A percentile compares a stretch with the other conserved stretches of the same genome.
Evolutionary conservation across 805 yeast species (phyloP).

Genomic region (Starmerella riodocensis): DNA sequence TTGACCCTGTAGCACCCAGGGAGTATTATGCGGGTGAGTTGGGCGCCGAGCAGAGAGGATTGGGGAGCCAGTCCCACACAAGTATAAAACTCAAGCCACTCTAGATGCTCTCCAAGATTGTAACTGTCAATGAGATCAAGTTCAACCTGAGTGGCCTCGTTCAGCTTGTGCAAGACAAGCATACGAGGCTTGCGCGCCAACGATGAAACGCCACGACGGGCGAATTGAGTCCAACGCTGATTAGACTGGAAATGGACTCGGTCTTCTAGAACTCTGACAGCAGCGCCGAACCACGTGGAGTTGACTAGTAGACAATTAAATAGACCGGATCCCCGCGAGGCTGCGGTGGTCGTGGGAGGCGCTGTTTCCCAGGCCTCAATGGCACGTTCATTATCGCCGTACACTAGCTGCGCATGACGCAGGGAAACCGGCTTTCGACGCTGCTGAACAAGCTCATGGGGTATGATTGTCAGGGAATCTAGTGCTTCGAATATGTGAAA

Average conservation of each 20-base stretch:
- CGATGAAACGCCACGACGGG: conserved; percentile 19
- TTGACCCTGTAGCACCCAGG: conserved; percentile 58
- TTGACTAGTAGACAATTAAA: conserved; percentile 58
- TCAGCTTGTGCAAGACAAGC: conserved; percentile 55
- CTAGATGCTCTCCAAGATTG: conserved; percentile 36
- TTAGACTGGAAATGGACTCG: conserved; percentile 43
- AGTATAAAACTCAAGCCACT: conserved; percentile 68
- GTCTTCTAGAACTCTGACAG: conserved; percentile 42
- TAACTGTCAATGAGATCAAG: conserved; percentile 36
- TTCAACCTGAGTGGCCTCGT: conserved; percentile 40
- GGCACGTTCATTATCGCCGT: conserved; percentile 42
- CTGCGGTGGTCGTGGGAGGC: conserved; percentile 10
- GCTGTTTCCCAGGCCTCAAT: conserved; percentile 31
- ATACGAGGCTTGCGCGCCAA: conserved; percentile 26
- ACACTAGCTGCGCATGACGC: conserved; percentile 54
- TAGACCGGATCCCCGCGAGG: conserved; percentile 28
- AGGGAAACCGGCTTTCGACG: conserved; percentile 58
- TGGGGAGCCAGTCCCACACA: conserved; percentile 63
- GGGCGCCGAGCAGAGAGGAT: conserved; percentile 33
- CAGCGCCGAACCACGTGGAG: conserved; percentile 46
- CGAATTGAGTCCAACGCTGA: conserved; percentile 34
- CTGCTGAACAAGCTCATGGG: conserved; percentile 45
- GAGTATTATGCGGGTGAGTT: conserved; percentile 37
- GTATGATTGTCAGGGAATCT: conserved; percentile 44
- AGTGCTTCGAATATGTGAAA: conserved; percentile 45